A percentile compares a stretch with the other conserved stretches of the same genome.
Evolutionary conservation across 108 stramenopile species (phyloP).

Genomic region (Epipyxis sp.): DNA sequence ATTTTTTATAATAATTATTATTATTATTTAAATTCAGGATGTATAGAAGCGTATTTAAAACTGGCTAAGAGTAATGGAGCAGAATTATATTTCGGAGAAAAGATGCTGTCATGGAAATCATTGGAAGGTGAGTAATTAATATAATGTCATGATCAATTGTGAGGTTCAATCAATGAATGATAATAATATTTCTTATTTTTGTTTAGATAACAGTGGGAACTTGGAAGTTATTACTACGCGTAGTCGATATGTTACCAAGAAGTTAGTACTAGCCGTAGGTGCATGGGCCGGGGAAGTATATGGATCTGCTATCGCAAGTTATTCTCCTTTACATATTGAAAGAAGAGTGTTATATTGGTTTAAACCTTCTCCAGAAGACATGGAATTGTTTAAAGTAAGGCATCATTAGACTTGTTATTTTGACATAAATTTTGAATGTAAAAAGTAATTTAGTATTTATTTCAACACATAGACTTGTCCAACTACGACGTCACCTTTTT

Average conservation of each 20-base stretch:
- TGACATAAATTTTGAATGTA: no score
- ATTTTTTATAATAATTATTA: no score
- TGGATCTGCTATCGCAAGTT: neutral
- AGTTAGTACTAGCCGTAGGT: neutral
- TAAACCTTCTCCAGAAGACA: neutral
- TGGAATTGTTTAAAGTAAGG: neutral
- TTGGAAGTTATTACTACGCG: no score
- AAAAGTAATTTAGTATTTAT: no score
- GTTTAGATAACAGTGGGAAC: no score
- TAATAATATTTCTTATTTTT: no score
- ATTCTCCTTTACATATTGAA: neutral
- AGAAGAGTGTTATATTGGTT: conserved; percentile 6
- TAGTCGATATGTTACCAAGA: neutral
- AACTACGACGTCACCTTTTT: no score
- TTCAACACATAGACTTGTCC: no score
- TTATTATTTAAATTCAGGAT: no score
- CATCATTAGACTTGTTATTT: neutral
- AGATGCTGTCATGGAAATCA: neutral
- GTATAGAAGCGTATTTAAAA: neutral
- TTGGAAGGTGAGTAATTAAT: neutral
- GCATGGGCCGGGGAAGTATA: neutral
- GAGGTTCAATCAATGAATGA: no score
- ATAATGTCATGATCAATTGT: no score
- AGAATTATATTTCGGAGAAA: neutral
- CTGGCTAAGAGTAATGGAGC: neutral